Percentiles rank a stretch among this genome's conserved stretches.
phyloP scores from a whole-genome alignment of 2,329 filamentous ascomycete genomes.

The Xylariales sp. region DNA sequence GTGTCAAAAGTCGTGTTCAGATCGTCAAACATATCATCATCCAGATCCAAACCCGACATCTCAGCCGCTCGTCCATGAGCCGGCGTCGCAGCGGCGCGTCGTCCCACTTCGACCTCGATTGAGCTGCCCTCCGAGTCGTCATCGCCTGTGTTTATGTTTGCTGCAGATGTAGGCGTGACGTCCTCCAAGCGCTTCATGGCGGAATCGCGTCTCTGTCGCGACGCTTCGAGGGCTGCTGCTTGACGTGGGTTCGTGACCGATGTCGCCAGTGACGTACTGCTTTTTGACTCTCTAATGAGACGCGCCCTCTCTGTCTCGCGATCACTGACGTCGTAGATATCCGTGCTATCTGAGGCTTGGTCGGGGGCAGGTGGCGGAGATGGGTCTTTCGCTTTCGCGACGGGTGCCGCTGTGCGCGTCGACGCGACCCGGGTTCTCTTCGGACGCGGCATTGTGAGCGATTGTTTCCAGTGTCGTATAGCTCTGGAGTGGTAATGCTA shows the following conservation, averaged over 20 bases:
- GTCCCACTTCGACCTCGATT: constrained; percentile 15
- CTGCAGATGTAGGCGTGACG: constrained; percentile 24
- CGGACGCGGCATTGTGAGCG: constrained; percentile 24
- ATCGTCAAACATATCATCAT: constrained; percentile 28
- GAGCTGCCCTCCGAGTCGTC: constrained; percentile 14
- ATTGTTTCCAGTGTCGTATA: background rate
- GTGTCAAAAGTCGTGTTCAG: constrained; percentile 27
- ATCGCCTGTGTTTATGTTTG: constrained; percentile 10
- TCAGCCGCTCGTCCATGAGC: constrained; percentile 21
- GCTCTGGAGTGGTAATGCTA: background rate
- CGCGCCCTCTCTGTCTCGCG: constrained; percentile 24
- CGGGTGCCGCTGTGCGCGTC: constrained; percentile 14
- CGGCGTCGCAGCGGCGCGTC: constrained; percentile 20
- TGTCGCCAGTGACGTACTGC: background rate
- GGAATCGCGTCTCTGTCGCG: constrained; percentile 24
- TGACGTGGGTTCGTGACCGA: constrained; percentile 14
- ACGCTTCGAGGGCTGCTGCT: constrained; percentile 15
- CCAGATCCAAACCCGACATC: constrained; percentile 26
- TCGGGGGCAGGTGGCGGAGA: constrained; percentile 9
- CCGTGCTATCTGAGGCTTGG: constrained; percentile 17
- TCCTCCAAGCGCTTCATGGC: constrained; percentile 27
- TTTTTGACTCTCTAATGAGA: constrained; percentile 4
- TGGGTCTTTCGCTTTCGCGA: constrained; percentile 8
- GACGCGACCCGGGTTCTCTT: constrained; percentile 21
- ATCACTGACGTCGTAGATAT: constrained; percentile 29